phyloP scores from a whole-genome alignment of 2,329 filamentous ascomycete species.

The Fusarium euwallaceae region DNA sequence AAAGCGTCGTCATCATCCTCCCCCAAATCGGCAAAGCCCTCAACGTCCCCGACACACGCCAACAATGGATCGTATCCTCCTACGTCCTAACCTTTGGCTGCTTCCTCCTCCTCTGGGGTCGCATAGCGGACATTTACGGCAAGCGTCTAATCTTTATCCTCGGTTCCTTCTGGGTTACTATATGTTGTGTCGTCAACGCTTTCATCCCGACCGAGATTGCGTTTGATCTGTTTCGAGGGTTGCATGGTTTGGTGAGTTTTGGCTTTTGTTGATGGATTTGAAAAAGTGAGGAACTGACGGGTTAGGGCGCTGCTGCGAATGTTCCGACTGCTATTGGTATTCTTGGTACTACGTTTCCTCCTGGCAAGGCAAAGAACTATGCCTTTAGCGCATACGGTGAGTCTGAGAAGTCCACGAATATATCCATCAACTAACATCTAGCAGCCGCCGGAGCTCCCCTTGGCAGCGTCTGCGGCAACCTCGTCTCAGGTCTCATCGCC shows the following conservation, averaged over 20 bases:
- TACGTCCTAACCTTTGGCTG: slow-evolving; percentile 77
- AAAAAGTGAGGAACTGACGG: neutral
- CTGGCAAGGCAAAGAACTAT: slow-evolving; percentile 77
- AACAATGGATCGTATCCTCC: slow-evolving; percentile 76
- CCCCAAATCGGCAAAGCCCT: slow-evolving; percentile 71
- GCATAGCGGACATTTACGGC: slow-evolving; percentile 76
- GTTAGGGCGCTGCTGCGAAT: slow-evolving; percentile 73
- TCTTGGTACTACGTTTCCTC: slow-evolving; percentile 74
- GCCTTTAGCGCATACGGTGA: slow-evolving; percentile 74
- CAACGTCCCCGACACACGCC: slow-evolving; percentile 67
- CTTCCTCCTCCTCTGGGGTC: slow-evolving; percentile 76
- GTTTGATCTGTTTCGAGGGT: slow-evolving; percentile 74
- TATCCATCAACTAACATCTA: neutral
- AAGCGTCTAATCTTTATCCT: slow-evolving; percentile 74
- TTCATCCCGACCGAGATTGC: slow-evolving; percentile 76
- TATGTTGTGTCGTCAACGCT: slow-evolving; percentile 70
- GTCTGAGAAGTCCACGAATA: slow-evolving; percentile 9
- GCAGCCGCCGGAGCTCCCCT: slow-evolving; percentile 73
- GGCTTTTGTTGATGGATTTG: neutral
- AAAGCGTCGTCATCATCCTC: slow-evolving; percentile 54
- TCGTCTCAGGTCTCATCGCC: slow-evolving; percentile 73
- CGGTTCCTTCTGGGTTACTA: slow-evolving; percentile 73
- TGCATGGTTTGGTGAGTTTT: slow-evolving; percentile 69
- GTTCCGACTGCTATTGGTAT: slow-evolving; percentile 80
- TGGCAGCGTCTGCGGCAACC: slow-evolving; percentile 74